These are phyloP conservation scores for Camelina laxa DNA, from an alignment of 345 rosid species.

Conservation along the genomic window DNA sequence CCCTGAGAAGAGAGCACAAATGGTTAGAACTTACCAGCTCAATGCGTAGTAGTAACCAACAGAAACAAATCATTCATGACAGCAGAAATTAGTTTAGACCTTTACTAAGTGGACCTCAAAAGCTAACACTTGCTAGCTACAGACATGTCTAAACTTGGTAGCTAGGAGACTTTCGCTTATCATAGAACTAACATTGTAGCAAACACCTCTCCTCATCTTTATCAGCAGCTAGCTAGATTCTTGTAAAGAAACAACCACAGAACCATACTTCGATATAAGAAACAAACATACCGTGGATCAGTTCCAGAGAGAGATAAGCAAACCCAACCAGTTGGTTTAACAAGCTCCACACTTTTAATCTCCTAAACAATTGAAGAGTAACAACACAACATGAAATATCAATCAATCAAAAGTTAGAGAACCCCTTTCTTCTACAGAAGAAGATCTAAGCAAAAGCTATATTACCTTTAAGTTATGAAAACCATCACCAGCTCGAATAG, in stretches of 20 bases:
- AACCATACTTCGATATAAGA: background rate
- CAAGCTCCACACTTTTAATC: conserved; percentile 83
- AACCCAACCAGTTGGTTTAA: conserved; percentile 90
- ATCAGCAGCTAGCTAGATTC: conserved; percentile 6
- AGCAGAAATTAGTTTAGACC: background rate
- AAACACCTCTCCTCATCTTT: conserved; percentile 12
- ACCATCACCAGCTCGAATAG: conserved; percentile 91
- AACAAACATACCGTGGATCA: conserved; percentile 70
- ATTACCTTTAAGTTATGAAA: conserved; percentile 90
- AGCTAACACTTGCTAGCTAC: background rate
- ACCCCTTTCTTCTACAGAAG: background rate
- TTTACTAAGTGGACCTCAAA: background rate
- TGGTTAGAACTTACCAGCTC: background rate
- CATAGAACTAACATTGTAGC: conserved; percentile 13
- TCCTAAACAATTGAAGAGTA: conserved; percentile 54
- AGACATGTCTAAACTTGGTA: background rate
- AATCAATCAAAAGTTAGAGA: background rate
- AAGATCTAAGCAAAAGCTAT: background rate
- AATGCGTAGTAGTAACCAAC: background rate
- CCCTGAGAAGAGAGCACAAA: conserved; percentile 55
- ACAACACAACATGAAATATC: conserved; percentile 12
- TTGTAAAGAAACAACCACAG: background rate
- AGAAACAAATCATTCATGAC: background rate
- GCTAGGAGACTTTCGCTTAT: conserved; percentile 4
- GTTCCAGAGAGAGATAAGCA: conserved; percentile 76